These are phyloP conservation scores for Aaosphaeria arxii DNA, from an alignment of 2,329 filamentous ascomycete genomes.

Conservation along the genomic window DNA sequence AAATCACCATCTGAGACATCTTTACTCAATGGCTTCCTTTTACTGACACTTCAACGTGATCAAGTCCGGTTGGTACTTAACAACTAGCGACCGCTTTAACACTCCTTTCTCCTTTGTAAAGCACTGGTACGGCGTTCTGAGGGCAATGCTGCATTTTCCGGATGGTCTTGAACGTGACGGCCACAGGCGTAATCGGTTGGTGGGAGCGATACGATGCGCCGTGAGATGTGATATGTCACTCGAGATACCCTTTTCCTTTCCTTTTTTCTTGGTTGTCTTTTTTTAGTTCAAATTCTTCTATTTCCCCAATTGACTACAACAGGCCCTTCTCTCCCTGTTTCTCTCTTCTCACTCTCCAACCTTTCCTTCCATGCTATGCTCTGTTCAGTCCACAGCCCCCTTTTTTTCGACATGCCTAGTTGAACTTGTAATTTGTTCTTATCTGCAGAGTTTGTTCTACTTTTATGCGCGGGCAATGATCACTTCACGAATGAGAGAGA, in stretches of 20 bases:
- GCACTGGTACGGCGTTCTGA: not conserved
- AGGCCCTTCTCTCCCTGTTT: not conserved
- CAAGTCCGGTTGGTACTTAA: no score
- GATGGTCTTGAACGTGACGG: conserved; percentile 3
- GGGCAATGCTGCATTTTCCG: conserved; percentile 1
- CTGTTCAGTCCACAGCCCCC: not conserved
- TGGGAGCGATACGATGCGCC: conserved; percentile 19
- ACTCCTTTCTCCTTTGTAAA: not conserved
- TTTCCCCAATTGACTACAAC: not conserved
- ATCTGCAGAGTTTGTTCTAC: no score
- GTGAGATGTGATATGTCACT: conserved; percentile 5
- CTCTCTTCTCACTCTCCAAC: not conserved
- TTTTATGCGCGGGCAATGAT: no score
- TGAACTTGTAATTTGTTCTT: no score
- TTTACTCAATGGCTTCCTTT: no score
- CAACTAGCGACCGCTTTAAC: not conserved
- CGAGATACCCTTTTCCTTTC: conserved; percentile 15
- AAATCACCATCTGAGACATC: conserved; percentile 48
- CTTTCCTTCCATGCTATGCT: not conserved
- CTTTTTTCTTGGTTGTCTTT: not conserved
- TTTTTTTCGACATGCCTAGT: no score
- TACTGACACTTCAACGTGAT: no score
- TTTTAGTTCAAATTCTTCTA: not conserved
- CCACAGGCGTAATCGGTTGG: conserved; percentile 14
- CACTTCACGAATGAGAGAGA: no score